Evolutionary conservation across 2,329 filamentous ascomycete species (phyloP), one percentile per base, ranked within the genome.

Genomic region (Thelonectria olida): DNA sequence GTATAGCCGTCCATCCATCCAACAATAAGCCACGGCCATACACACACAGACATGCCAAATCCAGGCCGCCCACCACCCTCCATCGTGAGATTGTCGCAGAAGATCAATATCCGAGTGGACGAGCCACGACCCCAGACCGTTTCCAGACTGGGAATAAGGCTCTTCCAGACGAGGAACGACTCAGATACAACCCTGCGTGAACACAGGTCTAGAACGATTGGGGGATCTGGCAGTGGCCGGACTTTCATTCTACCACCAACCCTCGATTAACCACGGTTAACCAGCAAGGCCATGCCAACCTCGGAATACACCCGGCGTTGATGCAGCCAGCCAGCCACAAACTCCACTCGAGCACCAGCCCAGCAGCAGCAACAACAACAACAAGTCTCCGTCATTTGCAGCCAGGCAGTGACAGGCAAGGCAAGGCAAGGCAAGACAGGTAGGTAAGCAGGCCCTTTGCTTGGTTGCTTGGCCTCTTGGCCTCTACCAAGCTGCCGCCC

Each of bases 281-380:
- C 20, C 9, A 8, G 28, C 2, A 23, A 19, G 12, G 28, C 5
- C 19, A 27, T 13, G 15, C 47, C 34, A 49, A 36, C 50, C 22
- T 63, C 45, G 48, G 47, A 10, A n/a, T 51, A 67, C 67, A 54
- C 59, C 67, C 52, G 64, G 61, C 34, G 67, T 67, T 59, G 59
- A 50, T 27, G 31, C 58, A 58, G 58, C 39, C 31, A 22, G 13
- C n/a, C n/a, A n/a, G n/a, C n/a, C n/a, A n/a, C n/a, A n/a, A n/a
- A n/a, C n/a, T n/a, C n/a, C n/a, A n/a, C n/a, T n/a, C n/a, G n/a
- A n/a, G n/a, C n/a, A n/a, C n/a, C n/a, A n/a, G n/a, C n/a, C n/a
- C n/a, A n/a, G n/a, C n/a, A n/a, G n/a, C n/a, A n/a, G n/a, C n/a
- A n/a, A n/a, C n/a, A n/a, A n/a, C n/a, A n/a, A n/a, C n/a, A n/a